phyloP scores from a whole-genome alignment of 495 filamentous ascomycete species.

The Alectoria sarmentosa region DNA sequence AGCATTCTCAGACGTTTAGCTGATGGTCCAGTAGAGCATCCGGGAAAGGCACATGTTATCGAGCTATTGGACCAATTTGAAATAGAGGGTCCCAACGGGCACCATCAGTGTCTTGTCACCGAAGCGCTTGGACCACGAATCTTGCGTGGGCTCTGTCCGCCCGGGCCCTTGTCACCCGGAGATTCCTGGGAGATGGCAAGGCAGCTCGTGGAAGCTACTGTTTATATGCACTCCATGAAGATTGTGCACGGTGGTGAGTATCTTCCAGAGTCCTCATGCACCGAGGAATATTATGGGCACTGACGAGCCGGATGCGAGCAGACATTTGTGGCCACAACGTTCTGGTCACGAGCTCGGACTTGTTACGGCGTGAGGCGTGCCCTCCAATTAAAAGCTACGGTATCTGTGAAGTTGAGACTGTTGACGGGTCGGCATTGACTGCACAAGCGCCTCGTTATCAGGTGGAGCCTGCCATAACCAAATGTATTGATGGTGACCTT shows the following conservation, averaged over 20 bases:
- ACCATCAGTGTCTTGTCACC: slow-evolving; percentile 40
- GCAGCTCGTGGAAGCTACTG: background rate
- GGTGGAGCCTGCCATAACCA: background rate
- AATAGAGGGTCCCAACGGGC: slow-evolving; percentile 38
- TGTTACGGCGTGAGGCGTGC: background rate
- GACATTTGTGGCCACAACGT: background rate
- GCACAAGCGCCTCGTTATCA: slow-evolving; percentile 1
- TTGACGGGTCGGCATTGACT: background rate
- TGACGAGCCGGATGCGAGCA: background rate
- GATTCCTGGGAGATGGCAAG: background rate
- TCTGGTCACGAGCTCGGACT: background rate
- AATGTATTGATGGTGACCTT: background rate
- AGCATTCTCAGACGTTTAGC: slow-evolving; percentile 2
- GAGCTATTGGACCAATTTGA: slow-evolving; percentile 35
- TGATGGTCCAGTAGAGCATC: no score
- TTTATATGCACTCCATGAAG: background rate
- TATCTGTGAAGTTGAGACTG: background rate
- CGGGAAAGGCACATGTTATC: slow-evolving; percentile 27
- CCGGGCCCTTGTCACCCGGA: background rate
- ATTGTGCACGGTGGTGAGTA: slow-evolving; percentile 1
- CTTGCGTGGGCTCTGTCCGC: no score
- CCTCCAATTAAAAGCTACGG: background rate
- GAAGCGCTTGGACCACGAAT: slow-evolving; percentile 42
- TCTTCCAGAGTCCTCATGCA: background rate
- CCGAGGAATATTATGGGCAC: background rate